phyloP scores from a whole-genome alignment of 768 basidiomycete species.

The Termitomyces sp. region DNA sequence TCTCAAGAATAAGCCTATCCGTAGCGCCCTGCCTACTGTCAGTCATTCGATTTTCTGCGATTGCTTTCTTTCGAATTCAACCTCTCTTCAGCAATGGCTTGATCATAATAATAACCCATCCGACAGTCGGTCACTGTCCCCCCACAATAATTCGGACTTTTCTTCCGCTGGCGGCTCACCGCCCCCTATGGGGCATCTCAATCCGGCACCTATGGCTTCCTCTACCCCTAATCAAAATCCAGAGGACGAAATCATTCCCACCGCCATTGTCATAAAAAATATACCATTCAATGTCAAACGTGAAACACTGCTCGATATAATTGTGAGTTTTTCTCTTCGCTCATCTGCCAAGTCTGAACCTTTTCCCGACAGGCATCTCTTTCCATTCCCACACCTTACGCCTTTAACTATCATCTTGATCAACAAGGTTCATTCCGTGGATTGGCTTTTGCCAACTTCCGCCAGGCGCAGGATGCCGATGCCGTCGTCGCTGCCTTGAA shows the following conservation, averaged over 20 bases:
- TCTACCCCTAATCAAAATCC: slow-evolving; percentile 43
- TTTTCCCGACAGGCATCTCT: slow-evolving; percentile 63
- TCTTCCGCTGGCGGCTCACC: slow-evolving; percentile 82
- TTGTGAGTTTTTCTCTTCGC: slow-evolving; percentile 52
- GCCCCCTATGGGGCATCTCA: slow-evolving; percentile 47
- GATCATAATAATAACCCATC: slow-evolving; percentile 46
- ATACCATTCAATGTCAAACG: slow-evolving; percentile 99
- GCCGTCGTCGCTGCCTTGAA: slow-evolving; percentile 95
- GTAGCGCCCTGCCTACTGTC: slow-evolving; percentile 72
- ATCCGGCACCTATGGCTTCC: slow-evolving; percentile 39
- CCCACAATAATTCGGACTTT: slow-evolving; percentile 84
- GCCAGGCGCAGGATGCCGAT: slow-evolving; percentile 85
- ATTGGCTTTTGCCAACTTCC: slow-evolving; percentile 97
- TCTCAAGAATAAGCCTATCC: slow-evolving; percentile 66
- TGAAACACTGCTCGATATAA: slow-evolving; percentile 93
- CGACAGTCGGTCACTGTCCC: slow-evolving; percentile 79
- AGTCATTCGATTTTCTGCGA: slow-evolving; percentile 27
- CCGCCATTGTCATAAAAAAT: slow-evolving; percentile 99
- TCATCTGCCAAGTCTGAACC: neutral
- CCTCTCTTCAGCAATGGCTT: slow-evolving; percentile 71
- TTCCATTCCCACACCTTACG: slow-evolving; percentile 93
- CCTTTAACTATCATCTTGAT: slow-evolving; percentile 99
- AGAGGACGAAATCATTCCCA: slow-evolving; percentile 95
- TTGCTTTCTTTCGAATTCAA: slow-evolving; percentile 10
- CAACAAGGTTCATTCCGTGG: slow-evolving; percentile 96